Evolutionary conservation across 2,329 filamentous ascomycete genomes (phyloP).

Genomic region (Sclerotinia spermophila): DNA sequence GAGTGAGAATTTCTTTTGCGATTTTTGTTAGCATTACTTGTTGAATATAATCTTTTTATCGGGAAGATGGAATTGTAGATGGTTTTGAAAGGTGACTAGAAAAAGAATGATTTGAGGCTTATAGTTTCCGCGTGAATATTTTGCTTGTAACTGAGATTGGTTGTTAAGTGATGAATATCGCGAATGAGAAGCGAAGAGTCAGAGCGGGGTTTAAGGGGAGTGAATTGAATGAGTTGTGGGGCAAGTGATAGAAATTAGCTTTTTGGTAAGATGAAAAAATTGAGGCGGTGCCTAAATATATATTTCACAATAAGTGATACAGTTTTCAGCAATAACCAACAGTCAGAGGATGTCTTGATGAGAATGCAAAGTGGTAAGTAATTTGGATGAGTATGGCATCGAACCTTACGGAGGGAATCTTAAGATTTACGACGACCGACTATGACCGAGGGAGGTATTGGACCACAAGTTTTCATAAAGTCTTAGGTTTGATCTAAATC

Average conservation of each 20-base stretch:
- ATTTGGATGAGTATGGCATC: background rate
- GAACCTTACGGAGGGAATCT: background rate
- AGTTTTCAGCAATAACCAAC: background rate
- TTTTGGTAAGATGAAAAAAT: background rate
- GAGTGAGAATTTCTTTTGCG: background rate
- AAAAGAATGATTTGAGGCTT: too few species aligned
- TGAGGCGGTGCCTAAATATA: background rate
- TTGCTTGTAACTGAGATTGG: background rate
- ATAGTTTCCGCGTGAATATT: rapidly evolving
- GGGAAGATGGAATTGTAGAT: background rate
- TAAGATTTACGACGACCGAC: background rate
- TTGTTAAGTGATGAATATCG: too few species aligned
- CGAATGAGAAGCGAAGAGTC: background rate
- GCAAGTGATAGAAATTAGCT: background rate
- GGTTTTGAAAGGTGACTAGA: background rate
- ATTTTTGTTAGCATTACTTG: background rate
- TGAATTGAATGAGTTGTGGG: background rate
- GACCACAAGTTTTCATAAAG: too few species aligned
- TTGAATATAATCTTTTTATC: background rate
- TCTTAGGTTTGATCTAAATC: too few species aligned
- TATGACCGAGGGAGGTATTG: too few species aligned
- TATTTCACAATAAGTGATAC: too few species aligned
- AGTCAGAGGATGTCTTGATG: background rate
- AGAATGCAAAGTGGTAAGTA: background rate
- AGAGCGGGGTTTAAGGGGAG: background rate